These are phyloP conservation scores for Fusarium sterilihyphosum DNA, from an alignment of 2,329 filamentous ascomycete genomes.

Conservation along the genomic window DNA sequence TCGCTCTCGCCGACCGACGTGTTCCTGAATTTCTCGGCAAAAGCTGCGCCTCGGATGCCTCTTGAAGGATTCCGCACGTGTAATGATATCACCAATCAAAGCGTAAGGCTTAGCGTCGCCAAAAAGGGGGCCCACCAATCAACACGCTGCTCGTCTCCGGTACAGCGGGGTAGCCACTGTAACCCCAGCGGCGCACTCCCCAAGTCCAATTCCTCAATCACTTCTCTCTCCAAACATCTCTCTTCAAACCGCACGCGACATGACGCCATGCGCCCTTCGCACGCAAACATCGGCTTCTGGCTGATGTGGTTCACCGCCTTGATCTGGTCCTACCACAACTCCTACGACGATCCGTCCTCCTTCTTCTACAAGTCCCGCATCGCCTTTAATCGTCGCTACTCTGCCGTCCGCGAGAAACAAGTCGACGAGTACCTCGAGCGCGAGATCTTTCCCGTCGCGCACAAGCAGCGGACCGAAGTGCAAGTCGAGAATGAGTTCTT, in stretches of 20 bases:
- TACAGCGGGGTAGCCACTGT: slow-evolving; percentile 5
- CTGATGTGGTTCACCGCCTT: slow-evolving; percentile 43
- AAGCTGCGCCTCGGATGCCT: background rate
- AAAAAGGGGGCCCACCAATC: background rate
- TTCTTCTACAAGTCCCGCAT: slow-evolving; percentile 45
- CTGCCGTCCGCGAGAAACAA: slow-evolving; percentile 39
- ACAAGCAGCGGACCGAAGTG: slow-evolving; percentile 9
- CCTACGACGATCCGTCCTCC: slow-evolving; percentile 49
- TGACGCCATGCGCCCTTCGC: slow-evolving; percentile 42
- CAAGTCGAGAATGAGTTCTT: slow-evolving; percentile 30
- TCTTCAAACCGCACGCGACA: background rate
- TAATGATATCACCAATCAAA: background rate
- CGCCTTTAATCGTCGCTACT: slow-evolving; percentile 45
- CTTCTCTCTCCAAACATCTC: no score
- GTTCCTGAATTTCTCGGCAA: background rate
- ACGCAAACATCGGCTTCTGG: slow-evolving; percentile 47
- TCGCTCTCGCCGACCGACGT: accelerated
- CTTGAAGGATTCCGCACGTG: background rate
- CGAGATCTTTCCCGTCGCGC: slow-evolving; percentile 23
- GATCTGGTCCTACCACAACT: slow-evolving; percentile 44
- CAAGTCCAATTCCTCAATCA: background rate
- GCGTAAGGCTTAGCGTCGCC: background rate
- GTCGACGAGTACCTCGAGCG: slow-evolving; percentile 38
- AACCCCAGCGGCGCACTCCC: background rate
- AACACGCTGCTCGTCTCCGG: accelerated